Evolutionary conservation across 1,139 yeast species (phyloP).

Genomic region (Pichia cactophila): DNA sequence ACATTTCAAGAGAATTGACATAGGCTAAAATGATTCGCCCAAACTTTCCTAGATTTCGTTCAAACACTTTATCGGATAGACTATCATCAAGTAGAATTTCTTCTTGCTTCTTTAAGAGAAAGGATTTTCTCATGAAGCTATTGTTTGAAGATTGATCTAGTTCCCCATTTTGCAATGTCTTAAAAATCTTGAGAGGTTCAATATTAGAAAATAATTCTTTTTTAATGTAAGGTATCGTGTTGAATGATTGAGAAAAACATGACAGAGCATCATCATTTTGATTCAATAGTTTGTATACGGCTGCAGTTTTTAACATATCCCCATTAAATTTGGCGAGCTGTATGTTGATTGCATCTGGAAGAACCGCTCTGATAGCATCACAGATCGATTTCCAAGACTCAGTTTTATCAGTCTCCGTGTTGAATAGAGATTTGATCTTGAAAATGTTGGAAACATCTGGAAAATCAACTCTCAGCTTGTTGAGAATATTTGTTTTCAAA

Average conservation of each 20-base stretch:
- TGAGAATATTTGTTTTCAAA: slow-evolving; percentile 50
- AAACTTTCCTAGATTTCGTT: slow-evolving; percentile 16
- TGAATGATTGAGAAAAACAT: slow-evolving; percentile 18
- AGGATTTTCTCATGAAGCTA: slow-evolving; percentile 8
- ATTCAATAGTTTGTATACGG: slow-evolving; percentile 20
- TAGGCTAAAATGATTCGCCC: slow-evolving; percentile 16
- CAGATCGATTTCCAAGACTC: slow-evolving; percentile 47
- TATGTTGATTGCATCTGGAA: slow-evolving; percentile 49
- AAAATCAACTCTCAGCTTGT: slow-evolving; percentile 63
- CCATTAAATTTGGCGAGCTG: slow-evolving; percentile 30
- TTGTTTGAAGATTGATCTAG: not conserved
- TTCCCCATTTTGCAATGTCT: not conserved
- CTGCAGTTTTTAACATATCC: slow-evolving; percentile 17
- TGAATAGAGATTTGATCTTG: slow-evolving; percentile 35
- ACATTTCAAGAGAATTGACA: slow-evolving; percentile 19
- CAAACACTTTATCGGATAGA: slow-evolving; percentile 10
- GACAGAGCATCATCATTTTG: slow-evolving; percentile 22
- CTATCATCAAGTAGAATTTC: slow-evolving; percentile 12
- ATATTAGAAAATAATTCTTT: slow-evolving; percentile 3
- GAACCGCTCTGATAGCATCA: slow-evolving; percentile 41
- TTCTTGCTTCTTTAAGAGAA: slow-evolving; percentile 17
- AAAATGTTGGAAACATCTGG: slow-evolving; percentile 36
- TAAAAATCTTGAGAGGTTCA: not conserved
- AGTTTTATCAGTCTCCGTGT: slow-evolving; percentile 32
- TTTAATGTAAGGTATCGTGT: slow-evolving; percentile 5